Percentiles rank a stretch among this genome's conserved stretches.
These are phyloP conservation scores for Heritiera littoralis DNA, from an alignment of 345 rosid genomes.

Conservation along the genomic window DNA sequence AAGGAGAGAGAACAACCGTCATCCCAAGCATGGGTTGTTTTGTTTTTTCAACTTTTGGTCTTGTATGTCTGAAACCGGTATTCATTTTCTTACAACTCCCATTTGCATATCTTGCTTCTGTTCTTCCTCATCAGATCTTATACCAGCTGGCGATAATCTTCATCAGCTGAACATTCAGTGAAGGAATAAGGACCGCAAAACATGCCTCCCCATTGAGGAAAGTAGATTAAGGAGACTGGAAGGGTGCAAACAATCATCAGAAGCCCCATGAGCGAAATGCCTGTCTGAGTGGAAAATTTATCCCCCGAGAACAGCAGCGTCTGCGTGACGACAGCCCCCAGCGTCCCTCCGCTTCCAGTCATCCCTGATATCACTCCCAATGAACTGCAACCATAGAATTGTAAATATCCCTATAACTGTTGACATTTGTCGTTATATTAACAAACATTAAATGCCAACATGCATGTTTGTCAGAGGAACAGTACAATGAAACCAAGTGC, in stretches of 20 bases:
- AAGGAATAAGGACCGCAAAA: conserved; percentile 45
- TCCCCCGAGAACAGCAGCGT: conserved; percentile 63
- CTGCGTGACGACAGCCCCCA: conserved; percentile 77
- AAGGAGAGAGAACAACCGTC: too few species aligned
- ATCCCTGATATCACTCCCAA: conserved; percentile 84
- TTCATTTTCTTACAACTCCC: not conserved
- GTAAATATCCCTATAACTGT: not conserved
- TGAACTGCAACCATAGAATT: conserved; percentile 47
- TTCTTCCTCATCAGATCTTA: conserved; percentile 18
- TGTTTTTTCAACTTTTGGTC: not conserved
- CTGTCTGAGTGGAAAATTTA: conserved; percentile 46
- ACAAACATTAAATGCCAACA: not conserved
- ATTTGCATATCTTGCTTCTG: not conserved
- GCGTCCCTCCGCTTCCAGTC: conserved; percentile 83
- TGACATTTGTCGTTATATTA: not conserved
- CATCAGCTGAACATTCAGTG: conserved; percentile 10
- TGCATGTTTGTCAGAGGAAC: not conserved
- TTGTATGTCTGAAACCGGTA: not conserved
- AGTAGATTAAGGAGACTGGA: conserved; percentile 51
- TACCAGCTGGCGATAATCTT: conserved; percentile 39
- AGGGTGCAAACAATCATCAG: conserved; percentile 58
- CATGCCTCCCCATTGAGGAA: conserved; percentile 69
- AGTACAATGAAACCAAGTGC: too few species aligned
- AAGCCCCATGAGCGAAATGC: conserved; percentile 89
- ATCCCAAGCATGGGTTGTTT: too few species aligned